Evolutionary conservation across 176 grass and related monocot species (phyloP).

Genomic region (Carex scoparia): DNA sequence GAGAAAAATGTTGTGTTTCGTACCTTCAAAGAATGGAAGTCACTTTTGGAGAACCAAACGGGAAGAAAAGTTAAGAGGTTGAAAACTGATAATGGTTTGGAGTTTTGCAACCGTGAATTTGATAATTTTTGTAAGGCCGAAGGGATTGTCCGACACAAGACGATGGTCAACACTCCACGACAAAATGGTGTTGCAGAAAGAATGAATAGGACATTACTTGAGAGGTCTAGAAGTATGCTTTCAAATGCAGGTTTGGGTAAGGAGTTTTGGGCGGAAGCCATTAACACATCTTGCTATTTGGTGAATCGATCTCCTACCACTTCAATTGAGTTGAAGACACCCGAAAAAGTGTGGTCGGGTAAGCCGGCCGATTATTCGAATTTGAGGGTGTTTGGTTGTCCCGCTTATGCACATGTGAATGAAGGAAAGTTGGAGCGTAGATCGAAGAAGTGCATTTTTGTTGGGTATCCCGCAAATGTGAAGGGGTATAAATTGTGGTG

Average conservation of each 20-base stretch:
- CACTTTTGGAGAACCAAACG: neutral
- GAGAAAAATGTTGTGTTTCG: neutral
- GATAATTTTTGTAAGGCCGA: neutral
- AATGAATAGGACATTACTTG: neutral
- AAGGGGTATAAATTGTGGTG: neutral
- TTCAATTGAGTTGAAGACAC: neutral
- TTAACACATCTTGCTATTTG: neutral
- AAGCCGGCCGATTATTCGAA: neutral
- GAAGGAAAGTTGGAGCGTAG: neutral
- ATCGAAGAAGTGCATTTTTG: neutral
- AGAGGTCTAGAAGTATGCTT: neutral
- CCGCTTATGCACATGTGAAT: neutral
- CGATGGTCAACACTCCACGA: neutral
- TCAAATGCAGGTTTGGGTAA: neutral
- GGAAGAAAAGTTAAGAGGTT: too few relatives aligned
- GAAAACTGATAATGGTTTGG: neutral
- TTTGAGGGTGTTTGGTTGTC: slow-evolving; percentile 5
- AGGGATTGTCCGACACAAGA: neutral
- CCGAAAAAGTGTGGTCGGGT: neutral
- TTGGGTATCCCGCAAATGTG: neutral
- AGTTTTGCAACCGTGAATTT: neutral
- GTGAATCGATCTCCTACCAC: neutral
- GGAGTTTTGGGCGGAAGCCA: neutral
- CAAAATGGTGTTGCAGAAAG: neutral
- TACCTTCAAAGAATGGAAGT: neutral